A percentile compares a stretch with the other conserved stretches of the same genome.
phyloP scores from a whole-genome alignment of 306 rosid species.

The Pueraria montana region DNA sequence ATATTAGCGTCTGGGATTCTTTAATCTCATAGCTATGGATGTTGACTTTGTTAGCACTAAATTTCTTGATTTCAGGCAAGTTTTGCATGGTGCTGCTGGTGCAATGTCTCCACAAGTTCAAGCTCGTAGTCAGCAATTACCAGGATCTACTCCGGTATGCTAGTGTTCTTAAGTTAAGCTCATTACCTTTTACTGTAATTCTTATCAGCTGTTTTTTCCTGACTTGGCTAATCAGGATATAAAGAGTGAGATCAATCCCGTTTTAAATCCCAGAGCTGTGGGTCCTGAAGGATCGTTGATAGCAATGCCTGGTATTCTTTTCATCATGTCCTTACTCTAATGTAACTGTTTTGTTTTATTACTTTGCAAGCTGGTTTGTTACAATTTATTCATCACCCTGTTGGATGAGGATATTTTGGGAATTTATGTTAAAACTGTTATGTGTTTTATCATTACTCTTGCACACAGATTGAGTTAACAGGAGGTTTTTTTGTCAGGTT shows the following conservation, averaged over 20 bases:
- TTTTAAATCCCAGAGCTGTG: conserved; percentile 86
- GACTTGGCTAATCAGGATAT: conserved; percentile 77
- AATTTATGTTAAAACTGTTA: conserved; percentile 27
- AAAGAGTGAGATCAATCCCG: conserved; percentile 90
- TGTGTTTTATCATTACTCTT: conserved; percentile 30
- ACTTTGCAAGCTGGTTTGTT: conserved; percentile 37
- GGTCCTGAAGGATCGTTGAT: conserved; percentile 93
- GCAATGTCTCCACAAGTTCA: conserved; percentile 94
- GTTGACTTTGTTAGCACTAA: conserved; percentile 35
- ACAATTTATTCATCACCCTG: conserved; percentile 34
- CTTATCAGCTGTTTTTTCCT: conserved; percentile 44
- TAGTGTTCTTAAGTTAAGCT: conserved; percentile 35
- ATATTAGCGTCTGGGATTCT: conserved; percentile 14
- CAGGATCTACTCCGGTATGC: conserved; percentile 90
- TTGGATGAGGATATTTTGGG: conserved; percentile 37
- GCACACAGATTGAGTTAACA: conserved; percentile 47
- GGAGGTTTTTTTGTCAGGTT: conserved; percentile 67
- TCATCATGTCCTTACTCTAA: conserved; percentile 37
- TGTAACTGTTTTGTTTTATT: conserved; percentile 34
- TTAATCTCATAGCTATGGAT: conserved; percentile 20
- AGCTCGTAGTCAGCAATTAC: conserved; percentile 87
- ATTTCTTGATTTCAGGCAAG: conserved; percentile 75
- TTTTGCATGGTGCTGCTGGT: conserved; percentile 88
- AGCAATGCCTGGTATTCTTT: conserved; percentile 87
- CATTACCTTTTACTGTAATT: conserved; percentile 34